Conservation (phyloP, 768 basidiomycete species). For the Cystobasidiopsis lactophilus region DNA sequence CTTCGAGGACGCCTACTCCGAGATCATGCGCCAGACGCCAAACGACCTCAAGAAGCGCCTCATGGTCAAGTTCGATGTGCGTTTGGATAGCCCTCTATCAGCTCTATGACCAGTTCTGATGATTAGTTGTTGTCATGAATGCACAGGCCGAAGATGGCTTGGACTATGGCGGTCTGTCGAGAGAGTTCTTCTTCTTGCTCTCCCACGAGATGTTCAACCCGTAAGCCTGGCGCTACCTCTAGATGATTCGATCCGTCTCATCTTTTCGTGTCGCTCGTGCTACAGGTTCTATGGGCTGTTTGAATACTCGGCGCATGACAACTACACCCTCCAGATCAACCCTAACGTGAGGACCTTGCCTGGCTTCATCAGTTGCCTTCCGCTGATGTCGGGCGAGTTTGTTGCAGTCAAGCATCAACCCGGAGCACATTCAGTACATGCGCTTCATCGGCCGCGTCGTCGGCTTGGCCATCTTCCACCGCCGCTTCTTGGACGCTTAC, state of each 20-base stretch:
- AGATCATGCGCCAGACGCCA: slow-evolving; percentile 98
- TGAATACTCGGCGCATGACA: slow-evolving; percentile 99
- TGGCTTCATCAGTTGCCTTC: slow-evolving; percentile 47
- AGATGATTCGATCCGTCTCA: background rate
- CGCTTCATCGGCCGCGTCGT: slow-evolving; percentile 95
- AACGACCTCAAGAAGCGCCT: slow-evolving; percentile 94
- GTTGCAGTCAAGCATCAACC: slow-evolving; percentile 62
- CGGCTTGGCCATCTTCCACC: slow-evolving; percentile 93
- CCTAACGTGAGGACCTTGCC: slow-evolving; percentile 27
- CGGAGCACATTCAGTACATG: slow-evolving; percentile 98
- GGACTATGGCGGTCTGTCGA: slow-evolving; percentile 92
- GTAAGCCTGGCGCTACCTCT: background rate
- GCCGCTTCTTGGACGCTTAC: slow-evolving; percentile 95
- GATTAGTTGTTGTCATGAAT: background rate
- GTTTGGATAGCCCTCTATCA: background rate
- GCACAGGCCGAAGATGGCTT: slow-evolving; percentile 70
- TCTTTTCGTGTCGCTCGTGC: background rate
- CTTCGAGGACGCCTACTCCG: slow-evolving; percentile 97
- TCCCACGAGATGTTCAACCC: slow-evolving; percentile 94
- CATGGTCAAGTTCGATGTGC: slow-evolving; percentile 76
- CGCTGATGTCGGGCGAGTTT: background rate
- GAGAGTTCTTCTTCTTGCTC: slow-evolving; percentile 98
- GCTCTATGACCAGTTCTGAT: background rate
- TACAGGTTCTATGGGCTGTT: slow-evolving; percentile 97
- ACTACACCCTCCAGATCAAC: slow-evolving; percentile 98